Conservation (phyloP, 768 basidiomycete species). For the Daedalea quercina region DNA sequence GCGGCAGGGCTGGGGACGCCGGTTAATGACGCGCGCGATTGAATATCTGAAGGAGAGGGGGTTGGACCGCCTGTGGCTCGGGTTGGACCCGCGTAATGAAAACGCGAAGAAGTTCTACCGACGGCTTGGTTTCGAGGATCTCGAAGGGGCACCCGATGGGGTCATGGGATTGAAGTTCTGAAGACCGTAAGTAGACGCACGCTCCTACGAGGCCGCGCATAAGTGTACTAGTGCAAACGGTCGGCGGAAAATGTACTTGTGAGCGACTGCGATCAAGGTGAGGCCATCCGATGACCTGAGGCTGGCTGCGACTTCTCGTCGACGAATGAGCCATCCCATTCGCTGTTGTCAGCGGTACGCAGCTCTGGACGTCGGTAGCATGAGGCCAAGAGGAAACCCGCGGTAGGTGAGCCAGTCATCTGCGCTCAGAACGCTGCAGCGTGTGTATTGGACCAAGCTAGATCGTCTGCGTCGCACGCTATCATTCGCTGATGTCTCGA, state of each 20-base stretch:
- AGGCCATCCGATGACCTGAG: no score
- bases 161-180: constrained; percentile 52
- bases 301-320: no score
- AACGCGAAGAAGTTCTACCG: constrained; percentile 57
- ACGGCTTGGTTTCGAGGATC: constrained; percentile 50
- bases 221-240: no score
- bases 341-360: background rate
- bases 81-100: constrained; percentile 56
- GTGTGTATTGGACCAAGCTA: background rate
- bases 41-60: constrained; percentile 41
- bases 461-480: background rate
- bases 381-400: background rate
- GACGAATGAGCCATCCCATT: background rate
- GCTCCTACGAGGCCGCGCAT: no score
- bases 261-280: no score
- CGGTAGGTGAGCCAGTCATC: background rate
- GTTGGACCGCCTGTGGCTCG: constrained; percentile 57
- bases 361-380: background rate
- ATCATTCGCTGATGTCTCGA: background rate
- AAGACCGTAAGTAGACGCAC: background rate
- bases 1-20: constrained; percentile 64
- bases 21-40: constrained; percentile 49
- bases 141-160: constrained; percentile 44
- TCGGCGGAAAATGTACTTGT: no score
- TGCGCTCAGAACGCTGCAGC: background rate